phyloP scores from a whole-genome alignment of 2,329 filamentous ascomycete genomes.

The Fusarium bactridioides region DNA sequence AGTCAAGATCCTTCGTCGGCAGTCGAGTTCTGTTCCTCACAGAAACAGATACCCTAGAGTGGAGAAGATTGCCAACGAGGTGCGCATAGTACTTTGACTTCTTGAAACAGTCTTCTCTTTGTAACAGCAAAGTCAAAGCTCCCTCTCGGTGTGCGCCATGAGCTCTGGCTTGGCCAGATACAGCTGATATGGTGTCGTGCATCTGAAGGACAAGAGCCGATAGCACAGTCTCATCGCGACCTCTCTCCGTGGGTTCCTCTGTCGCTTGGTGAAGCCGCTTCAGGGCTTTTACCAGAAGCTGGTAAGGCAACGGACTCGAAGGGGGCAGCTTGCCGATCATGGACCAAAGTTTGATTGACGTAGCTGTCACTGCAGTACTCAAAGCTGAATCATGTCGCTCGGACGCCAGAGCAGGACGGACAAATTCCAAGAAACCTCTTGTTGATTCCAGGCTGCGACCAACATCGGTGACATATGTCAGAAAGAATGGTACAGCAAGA shows the following conservation, averaged over 20 bases:
- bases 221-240: slow-evolving; percentile 2
- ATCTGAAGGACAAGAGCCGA: slow-evolving; percentile 18
- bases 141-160: slow-evolving; percentile 13
- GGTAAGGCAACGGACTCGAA: neutral
- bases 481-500: slow-evolving; percentile 16
- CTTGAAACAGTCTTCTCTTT: neutral
- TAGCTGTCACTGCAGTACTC: neutral
- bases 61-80: slow-evolving; percentile 19
- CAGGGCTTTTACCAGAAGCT: neutral
- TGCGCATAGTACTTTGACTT: neutral
- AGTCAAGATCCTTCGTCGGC: neutral
- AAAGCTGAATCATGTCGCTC: slow-evolving; percentile 10
- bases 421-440: slow-evolving; percentile 23
- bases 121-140: slow-evolving; percentile 6
- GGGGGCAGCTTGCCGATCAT: neutral
- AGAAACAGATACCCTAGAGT: slow-evolving; percentile 4
- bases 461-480: slow-evolving; percentile 19
- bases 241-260: neutral
- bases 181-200: slow-evolving; percentile 17
- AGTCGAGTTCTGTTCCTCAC: neutral
- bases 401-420: neutral
- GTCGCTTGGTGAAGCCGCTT: neutral
- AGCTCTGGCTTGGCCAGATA: neutral
- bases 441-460: slow-evolving; percentile 22
- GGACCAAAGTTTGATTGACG: slow-evolving; percentile 4